phyloP scores from a whole-genome alignment of 2,329 filamentous ascomycete species.

The Colletotrichum truncatum region DNA sequence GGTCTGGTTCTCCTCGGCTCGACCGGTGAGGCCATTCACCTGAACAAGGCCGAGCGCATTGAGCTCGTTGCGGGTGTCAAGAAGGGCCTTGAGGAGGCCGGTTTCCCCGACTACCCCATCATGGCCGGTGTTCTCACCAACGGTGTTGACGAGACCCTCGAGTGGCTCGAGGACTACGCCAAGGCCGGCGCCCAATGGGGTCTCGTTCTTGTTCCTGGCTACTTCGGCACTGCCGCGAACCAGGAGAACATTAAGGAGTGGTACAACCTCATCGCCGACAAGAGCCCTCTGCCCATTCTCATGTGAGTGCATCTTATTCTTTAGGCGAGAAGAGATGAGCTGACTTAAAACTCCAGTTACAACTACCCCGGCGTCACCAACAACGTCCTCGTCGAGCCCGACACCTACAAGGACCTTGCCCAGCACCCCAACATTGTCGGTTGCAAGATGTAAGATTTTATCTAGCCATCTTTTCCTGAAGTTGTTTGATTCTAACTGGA shows the following conservation, averaged over 20 bases:
- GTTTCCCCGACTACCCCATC: conserved; percentile 67
- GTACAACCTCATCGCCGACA: conserved; percentile 69
- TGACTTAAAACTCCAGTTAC: conserved; percentile 46
- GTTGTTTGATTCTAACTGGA: background rate
- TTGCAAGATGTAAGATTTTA: conserved; percentile 64
- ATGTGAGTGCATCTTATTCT: conserved; percentile 52
- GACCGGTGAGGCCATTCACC: conserved; percentile 71
- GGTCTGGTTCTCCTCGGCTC: conserved; percentile 71
- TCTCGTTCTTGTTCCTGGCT: conserved; percentile 70
- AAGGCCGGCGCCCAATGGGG: conserved; percentile 69
- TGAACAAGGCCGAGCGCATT: conserved; percentile 64
- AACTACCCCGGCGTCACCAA: conserved; percentile 74
- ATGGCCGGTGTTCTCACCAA: conserved; percentile 62
- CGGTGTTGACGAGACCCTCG: conserved; percentile 62
- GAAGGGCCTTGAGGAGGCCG: conserved; percentile 61
- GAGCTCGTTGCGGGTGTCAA: conserved; percentile 63
- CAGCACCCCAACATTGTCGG: conserved; percentile 73
- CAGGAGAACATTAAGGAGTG: conserved; percentile 69
- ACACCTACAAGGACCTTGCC: conserved; percentile 66
- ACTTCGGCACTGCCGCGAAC: conserved; percentile 67
- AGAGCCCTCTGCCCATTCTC: conserved; percentile 67
- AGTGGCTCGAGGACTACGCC: conserved; percentile 63
- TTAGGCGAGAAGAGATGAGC: background rate
- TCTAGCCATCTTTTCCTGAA: background rate
- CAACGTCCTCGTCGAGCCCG: conserved; percentile 65